Percentiles rank a stretch among this genome's conserved stretches.
Conservation (phyloP, 192 early-diverging fungal species). For the Coemansia sp. region DNA sequence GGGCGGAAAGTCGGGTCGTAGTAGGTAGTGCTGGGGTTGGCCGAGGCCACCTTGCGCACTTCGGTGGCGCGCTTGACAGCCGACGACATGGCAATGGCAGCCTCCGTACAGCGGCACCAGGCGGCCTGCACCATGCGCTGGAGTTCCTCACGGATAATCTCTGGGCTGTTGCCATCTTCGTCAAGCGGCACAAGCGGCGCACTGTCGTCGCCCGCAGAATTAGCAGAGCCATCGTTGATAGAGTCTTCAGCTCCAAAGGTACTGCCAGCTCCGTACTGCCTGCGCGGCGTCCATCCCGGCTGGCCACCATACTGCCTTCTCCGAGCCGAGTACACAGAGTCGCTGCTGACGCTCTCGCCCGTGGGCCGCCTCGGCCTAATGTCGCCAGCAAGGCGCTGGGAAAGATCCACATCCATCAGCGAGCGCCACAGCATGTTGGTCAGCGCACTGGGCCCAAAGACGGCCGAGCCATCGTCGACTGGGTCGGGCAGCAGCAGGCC, state of each 20-base stretch:
- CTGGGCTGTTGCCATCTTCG: slow-evolving; percentile 44
- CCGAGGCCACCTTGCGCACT: slow-evolving; percentile 30
- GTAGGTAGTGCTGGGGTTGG: slow-evolving; percentile 30
- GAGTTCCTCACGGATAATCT: slow-evolving; percentile 47
- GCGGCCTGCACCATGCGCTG: slow-evolving; percentile 49
- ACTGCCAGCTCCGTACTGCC: slow-evolving; percentile 11
- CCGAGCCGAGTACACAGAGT: slow-evolving; percentile 20
- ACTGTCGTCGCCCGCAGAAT: slow-evolving; percentile 12
- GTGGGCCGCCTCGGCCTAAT: background rate
- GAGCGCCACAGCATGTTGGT: slow-evolving; percentile 37
- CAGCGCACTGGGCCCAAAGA: slow-evolving; percentile 30
- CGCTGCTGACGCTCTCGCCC: background rate
- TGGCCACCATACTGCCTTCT: slow-evolving; percentile 32
- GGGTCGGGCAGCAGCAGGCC: slow-evolving; percentile 41
- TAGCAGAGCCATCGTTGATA: background rate
- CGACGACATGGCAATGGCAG: slow-evolving; percentile 43
- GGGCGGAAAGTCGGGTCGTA: slow-evolving; percentile 51
- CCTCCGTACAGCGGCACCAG: slow-evolving; percentile 51
- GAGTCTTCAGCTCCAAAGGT: slow-evolving; percentile 5
- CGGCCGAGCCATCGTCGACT: slow-evolving; percentile 18
- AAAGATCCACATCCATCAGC: slow-evolving; percentile 24
- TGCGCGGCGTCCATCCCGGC: slow-evolving; percentile 22
- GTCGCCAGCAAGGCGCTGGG: slow-evolving; percentile 3
- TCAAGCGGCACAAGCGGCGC: slow-evolving; percentile 27
- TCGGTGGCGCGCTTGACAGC: slow-evolving; percentile 35